Evolutionary conservation across 345 rosid genomes (phyloP).

Genomic region (Arabis alpina): DNA sequence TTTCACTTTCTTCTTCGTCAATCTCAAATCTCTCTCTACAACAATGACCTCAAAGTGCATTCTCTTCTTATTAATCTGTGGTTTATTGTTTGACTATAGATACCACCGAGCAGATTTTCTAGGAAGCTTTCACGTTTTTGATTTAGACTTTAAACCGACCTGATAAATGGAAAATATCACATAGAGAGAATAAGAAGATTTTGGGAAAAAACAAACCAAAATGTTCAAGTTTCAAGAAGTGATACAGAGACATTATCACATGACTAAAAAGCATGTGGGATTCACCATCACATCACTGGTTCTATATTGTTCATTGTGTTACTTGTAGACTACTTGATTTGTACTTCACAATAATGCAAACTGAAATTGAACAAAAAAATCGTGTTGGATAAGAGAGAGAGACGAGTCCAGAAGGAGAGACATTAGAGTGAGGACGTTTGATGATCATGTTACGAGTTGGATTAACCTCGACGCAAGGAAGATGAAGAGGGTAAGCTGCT

Average conservation of each 20-base stretch:
- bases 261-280: constrained; percentile 33
- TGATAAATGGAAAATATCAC: constrained; percentile 19
- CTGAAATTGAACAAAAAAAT: too few species aligned
- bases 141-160: constrained; percentile 16
- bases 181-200: background rate
- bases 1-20: too few species aligned
- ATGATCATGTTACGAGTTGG: too few species aligned
- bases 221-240: constrained; percentile 37
- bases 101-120: constrained; percentile 27
- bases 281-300: constrained; percentile 11
- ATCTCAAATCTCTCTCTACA: too few species aligned
- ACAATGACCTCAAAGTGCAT: too few species aligned
- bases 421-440: too few species aligned
- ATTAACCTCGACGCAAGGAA: too few species aligned
- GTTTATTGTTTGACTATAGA: constrained; percentile 6
- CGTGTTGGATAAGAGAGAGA: too few species aligned
- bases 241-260: constrained; percentile 34
- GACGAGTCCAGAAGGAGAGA: too few species aligned
- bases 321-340: background rate
- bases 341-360: background rate
- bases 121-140: background rate
- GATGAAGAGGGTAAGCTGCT: too few species aligned
- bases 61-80: constrained; percentile 26
- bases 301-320: constrained; percentile 7
- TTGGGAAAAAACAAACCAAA: constrained; percentile 12